Conservation (phyloP, 345 rosid species). For the Toxicodendron radicans region DNA sequence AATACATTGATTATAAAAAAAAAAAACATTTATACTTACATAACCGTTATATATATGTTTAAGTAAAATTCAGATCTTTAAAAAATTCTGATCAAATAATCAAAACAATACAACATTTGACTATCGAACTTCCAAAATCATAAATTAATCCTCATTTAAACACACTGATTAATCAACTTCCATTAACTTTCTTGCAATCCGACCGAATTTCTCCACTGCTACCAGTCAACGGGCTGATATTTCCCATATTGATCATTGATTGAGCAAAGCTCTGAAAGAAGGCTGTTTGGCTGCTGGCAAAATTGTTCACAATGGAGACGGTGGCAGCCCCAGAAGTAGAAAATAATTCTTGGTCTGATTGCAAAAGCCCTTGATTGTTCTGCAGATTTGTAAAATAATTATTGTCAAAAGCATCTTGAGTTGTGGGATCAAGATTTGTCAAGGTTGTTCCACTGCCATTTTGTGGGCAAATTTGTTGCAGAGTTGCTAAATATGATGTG, state of each 20-base stretch:
- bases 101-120: too few species aligned
- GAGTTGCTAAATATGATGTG: constrained; percentile 29
- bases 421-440: constrained; percentile 40
- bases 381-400: constrained; percentile 42
- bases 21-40: too few species aligned
- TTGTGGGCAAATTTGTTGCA: constrained; percentile 40
- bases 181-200: constrained; percentile 40
- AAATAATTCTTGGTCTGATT: constrained; percentile 45
- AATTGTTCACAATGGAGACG: constrained; percentile 33
- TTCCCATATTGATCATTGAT: constrained; percentile 53
- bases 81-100: too few species aligned
- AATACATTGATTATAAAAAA: too few species aligned
- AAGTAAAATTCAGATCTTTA: too few species aligned
- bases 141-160: too few species aligned
- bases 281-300: constrained; percentile 26
- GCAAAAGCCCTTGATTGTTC: constrained; percentile 40
- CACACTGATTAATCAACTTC: constrained; percentile 16
- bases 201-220: constrained; percentile 40
- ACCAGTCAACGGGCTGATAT: constrained; percentile 42
- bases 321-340: constrained; percentile 31
- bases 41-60: too few species aligned
- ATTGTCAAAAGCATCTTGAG: constrained; percentile 40
- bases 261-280: constrained; percentile 41
- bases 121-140: too few species aligned
- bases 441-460: constrained; percentile 19